phyloP scores from a whole-genome alignment of 768 basidiomycete genomes.

The Termitomyces sp. region DNA sequence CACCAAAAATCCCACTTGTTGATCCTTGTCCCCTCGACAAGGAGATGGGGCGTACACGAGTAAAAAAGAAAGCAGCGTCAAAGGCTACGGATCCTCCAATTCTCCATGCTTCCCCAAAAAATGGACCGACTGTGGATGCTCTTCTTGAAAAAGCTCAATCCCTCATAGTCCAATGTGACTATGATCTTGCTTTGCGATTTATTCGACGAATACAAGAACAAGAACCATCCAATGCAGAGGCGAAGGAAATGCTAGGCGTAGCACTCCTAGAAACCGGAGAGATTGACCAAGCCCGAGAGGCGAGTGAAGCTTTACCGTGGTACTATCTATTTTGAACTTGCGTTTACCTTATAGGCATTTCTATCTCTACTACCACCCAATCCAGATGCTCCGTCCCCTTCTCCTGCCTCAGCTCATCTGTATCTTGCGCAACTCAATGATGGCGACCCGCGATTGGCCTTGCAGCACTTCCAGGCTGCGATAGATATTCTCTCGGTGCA shows the following conservation, averaged over 20 bases:
- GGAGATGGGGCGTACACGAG: slow-evolving; percentile 51
- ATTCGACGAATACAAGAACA: slow-evolving; percentile 60
- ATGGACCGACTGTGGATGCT: slow-evolving; percentile 41
- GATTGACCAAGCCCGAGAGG: slow-evolving; percentile 66
- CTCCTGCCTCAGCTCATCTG: slow-evolving; percentile 77
- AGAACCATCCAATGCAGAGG: slow-evolving; percentile 58
- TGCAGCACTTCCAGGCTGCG: slow-evolving; percentile 77
- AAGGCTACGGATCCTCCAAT: slow-evolving; percentile 24
- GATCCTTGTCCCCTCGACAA: slow-evolving; percentile 3
- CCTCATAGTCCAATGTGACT: slow-evolving; percentile 82
- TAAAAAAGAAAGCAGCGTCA: slow-evolving; percentile 38
- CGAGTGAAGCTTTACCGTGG: slow-evolving; percentile 17
- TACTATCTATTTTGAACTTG: not conserved
- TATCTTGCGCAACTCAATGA: slow-evolving; percentile 87
- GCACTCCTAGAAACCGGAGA: slow-evolving; percentile 77
- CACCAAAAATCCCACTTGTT: slow-evolving; percentile 14
- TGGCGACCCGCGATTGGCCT: slow-evolving; percentile 65
- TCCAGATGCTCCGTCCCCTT: slow-evolving; percentile 49
- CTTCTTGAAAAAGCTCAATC: slow-evolving; percentile 74
- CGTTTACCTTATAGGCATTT: slow-evolving; percentile 47
- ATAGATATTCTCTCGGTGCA: slow-evolving; percentile 63
- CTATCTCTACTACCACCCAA: slow-evolving; percentile 53
- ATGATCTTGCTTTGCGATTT: slow-evolving; percentile 74
- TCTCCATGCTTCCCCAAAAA: slow-evolving; percentile 16
- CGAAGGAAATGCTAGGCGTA: slow-evolving; percentile 78